These are phyloP conservation scores for Sambucus nigra DNA, from an alignment of 129 eudicot genomes.

Conservation along the genomic window DNA sequence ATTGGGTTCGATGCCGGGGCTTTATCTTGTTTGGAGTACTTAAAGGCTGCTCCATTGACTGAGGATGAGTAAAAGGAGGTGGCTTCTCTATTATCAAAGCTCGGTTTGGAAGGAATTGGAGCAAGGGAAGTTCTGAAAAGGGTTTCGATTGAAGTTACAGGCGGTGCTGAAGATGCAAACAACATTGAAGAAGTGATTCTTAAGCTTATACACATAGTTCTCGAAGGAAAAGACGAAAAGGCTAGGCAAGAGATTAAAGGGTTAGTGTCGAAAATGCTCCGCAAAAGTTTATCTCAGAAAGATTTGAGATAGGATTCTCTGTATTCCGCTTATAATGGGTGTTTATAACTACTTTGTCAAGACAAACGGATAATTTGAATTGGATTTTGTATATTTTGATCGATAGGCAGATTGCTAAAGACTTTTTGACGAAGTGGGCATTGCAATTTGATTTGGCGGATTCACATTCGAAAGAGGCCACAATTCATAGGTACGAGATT, in stretches of 20 bases:
- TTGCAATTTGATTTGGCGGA: slow-evolving; percentile 55
- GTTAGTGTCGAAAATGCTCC: slow-evolving; percentile 74
- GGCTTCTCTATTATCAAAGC: slow-evolving; percentile 66
- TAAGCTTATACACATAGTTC: slow-evolving; percentile 70
- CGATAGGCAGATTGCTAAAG: slow-evolving; percentile 82
- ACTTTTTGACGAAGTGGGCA: slow-evolving; percentile 69
- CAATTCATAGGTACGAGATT: slow-evolving; percentile 65
- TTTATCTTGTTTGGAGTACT: slow-evolving; percentile 80
- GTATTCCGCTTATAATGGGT: slow-evolving; percentile 66
- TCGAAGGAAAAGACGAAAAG: slow-evolving; percentile 89
- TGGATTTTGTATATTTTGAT: slow-evolving; percentile 85
- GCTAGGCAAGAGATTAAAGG: slow-evolving; percentile 87
- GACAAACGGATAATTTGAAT: slow-evolving; percentile 83
- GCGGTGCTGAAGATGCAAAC: slow-evolving; percentile 23
- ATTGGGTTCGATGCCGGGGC: slow-evolving; percentile 94
- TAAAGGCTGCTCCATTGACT: slow-evolving; percentile 98
- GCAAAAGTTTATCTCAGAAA: slow-evolving; percentile 59
- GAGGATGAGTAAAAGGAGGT: slow-evolving; percentile 91
- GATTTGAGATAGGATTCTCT: slow-evolving; percentile 72
- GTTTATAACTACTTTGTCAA: slow-evolving; percentile 41
- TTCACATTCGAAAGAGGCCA: slow-evolving; percentile 69
- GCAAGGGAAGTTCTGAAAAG: slow-evolving; percentile 71
- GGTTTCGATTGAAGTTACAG: slow-evolving; percentile 46
- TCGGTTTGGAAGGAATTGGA: slow-evolving; percentile 65
- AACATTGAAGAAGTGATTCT: slow-evolving; percentile 66